A percentile compares a stretch with the other conserved stretches of the same genome.
phyloP scores from a whole-genome alignment of 164 flowering plant genomes.

The Piper betle region DNA sequence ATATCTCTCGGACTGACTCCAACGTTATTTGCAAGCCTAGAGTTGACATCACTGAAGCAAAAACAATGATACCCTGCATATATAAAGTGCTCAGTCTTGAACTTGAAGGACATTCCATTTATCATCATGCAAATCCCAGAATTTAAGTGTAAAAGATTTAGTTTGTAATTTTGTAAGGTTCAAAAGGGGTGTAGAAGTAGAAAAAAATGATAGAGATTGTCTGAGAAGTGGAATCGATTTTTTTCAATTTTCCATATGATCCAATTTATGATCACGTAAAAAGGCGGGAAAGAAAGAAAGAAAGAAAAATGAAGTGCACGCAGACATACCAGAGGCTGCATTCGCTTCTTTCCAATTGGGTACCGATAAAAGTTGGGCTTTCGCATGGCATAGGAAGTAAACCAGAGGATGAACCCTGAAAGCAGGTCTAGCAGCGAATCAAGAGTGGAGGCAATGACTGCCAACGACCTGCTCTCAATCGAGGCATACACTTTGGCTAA shows the following conservation, averaged over 20 bases:
- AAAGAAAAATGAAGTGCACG: background rate
- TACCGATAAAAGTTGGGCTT: conserved; percentile 57
- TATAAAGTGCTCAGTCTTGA: background rate
- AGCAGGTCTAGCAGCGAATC: conserved; percentile 74
- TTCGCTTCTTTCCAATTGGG: conserved; percentile 71
- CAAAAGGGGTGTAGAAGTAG: background rate
- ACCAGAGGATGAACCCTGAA: conserved; percentile 85
- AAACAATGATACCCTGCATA: conserved; percentile 64
- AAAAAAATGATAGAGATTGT: background rate
- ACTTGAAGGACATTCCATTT: background rate
- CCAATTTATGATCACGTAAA: background rate
- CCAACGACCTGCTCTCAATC: conserved; percentile 62
- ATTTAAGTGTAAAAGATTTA: too few species aligned
- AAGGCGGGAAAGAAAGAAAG: background rate
- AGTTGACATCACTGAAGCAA: conserved; percentile 81
- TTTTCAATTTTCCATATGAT: background rate
- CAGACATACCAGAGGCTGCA: conserved; percentile 77
- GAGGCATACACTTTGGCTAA: conserved; percentile 73
- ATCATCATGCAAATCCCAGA: too few species aligned
- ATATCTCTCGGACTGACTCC: conserved; percentile 41
- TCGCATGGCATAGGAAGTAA: conserved; percentile 68
- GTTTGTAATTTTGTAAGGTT: background rate
- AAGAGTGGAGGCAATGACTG: conserved; percentile 80
- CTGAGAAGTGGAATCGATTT: background rate
- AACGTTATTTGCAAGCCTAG: conserved; percentile 60